These are phyloP conservation scores for Pseudogymnoascus sp. DNA, from an alignment of 2,329 filamentous ascomycete genomes.

Conservation along the genomic window DNA sequence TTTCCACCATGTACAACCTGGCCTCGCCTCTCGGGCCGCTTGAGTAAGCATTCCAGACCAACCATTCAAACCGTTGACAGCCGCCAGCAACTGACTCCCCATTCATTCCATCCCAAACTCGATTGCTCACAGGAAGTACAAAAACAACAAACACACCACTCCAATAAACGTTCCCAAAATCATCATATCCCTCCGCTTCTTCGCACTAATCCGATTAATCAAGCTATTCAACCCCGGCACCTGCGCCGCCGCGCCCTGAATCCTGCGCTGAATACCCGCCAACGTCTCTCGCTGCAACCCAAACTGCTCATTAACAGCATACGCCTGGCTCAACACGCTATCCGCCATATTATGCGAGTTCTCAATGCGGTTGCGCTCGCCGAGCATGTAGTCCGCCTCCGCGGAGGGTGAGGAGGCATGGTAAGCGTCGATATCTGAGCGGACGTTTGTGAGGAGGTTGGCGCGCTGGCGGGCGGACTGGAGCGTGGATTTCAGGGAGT, in stretches of 20 bases:
- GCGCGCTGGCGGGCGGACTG: slow-evolving; percentile 73
- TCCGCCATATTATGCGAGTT: slow-evolving; percentile 85
- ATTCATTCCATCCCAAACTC: background rate
- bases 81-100: slow-evolving; percentile 1
- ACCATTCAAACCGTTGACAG: background rate
- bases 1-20: background rate
- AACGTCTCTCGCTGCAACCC: slow-evolving; percentile 78
- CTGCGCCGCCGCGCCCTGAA: slow-evolving; percentile 80
- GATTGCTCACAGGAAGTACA: slow-evolving; percentile 59
- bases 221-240: slow-evolving; percentile 88
- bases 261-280: slow-evolving; percentile 79
- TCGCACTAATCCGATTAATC: slow-evolving; percentile 85
- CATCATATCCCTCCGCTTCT: slow-evolving; percentile 89
- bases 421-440: slow-evolving; percentile 86
- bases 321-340: slow-evolving; percentile 85
- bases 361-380: slow-evolving; percentile 77
- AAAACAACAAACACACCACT: slow-evolving; percentile 78
- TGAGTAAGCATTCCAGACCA: background rate
- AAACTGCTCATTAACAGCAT: slow-evolving; percentile 92
- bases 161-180: slow-evolving; percentile 89
- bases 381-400: slow-evolving; percentile 96
- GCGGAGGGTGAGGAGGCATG: slow-evolving; percentile 71
- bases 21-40: background rate
- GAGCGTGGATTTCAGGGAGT: slow-evolving; percentile 64
- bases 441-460: slow-evolving; percentile 84